Evolutionary conservation across 805 yeast species (phyloP).

Genomic region (Candida ficus): DNA sequence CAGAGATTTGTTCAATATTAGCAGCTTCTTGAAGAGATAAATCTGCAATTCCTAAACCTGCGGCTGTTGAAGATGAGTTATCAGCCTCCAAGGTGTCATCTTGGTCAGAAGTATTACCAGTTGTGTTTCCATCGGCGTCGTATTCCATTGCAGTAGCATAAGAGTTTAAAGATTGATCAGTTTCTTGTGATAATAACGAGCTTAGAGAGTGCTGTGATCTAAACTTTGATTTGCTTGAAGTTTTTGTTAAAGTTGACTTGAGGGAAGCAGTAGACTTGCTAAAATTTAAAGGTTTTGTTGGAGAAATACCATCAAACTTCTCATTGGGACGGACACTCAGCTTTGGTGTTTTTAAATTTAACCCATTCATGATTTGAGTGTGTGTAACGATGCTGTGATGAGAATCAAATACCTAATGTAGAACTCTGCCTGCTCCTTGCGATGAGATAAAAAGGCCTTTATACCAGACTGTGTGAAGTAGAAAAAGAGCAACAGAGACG

Average conservation of each 20-base stretch:
- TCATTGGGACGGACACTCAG: neutral
- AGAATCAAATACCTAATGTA: neutral
- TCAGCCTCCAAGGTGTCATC: neutral
- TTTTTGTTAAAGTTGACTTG: neutral
- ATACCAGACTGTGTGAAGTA: too few relatives aligned
- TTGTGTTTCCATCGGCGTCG: neutral
- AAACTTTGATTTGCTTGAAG: neutral
- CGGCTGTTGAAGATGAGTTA: neutral
- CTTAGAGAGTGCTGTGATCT: constrained; percentile 10
- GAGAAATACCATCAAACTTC: constrained; percentile 17
- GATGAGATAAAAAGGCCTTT: neutral
- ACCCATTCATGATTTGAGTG: neutral
- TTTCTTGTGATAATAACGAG: constrained; percentile 12
- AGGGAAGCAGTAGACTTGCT: neutral
- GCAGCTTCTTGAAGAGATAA: constrained; percentile 7
- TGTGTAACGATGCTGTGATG: neutral
- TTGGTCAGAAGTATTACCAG: neutral
- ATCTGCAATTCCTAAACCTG: constrained; percentile 16
- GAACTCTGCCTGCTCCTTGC: neutral
- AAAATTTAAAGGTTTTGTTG: constrained; percentile 23
- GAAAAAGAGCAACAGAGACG: too few relatives aligned
- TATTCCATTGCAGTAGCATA: constrained; percentile 21
- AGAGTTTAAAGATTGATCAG: constrained; percentile 12
- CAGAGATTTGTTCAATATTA: neutral
- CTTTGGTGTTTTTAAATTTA: constrained; percentile 9